Evolutionary conservation across 1,284 basidiomycete species (phyloP), one percentile per base, ranked within the genome.

Genomic region (Porogramme epimiltina): DNA sequence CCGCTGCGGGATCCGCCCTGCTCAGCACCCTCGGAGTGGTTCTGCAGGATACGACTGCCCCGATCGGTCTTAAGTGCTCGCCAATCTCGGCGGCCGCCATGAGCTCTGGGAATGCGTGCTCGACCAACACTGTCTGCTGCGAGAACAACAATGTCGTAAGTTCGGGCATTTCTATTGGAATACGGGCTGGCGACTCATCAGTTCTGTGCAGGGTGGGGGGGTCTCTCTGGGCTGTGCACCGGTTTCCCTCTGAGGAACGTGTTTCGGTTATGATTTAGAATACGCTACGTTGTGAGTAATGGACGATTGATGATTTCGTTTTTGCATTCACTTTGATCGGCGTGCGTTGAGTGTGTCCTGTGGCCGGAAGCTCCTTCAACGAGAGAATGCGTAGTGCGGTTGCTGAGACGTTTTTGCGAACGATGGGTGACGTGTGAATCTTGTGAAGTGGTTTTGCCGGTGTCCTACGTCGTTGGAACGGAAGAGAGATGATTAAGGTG

Each of bases 101-200:
- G 42, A 58, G 58, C 38, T 23, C 36, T 15, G 31, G 42, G 16
- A 33, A 22, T 40, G 38, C 41, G 0, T 59, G 57, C 51, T 8
- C 20, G 20, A 19, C 57, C 2, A 10, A 37, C 20, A 26, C 54
- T 4, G 57, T 59, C 28, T 55, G 57, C 57, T 59, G 57, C 51
- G 13, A 53, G 43, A 51, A 55, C 51, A 59, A 59, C 47, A 41
- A 49, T 42, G 31, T 53, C 28, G 57, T 59, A 22, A 47, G 56
- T 55, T 31, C 28, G 28, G 28, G 15, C 28, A 15, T 31, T 31
- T 31, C 28, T 31, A 31, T 31, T 8, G 28, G 28, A 31, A 8
- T 31, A 8, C 15, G 28, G 28, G 28, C 28, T 31, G 8, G 15
- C 28, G 15, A n/a, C n/a, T n/a, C n/a, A n/a, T n/a, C 15, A 18